phyloP scores from a whole-genome alignment of 768 basidiomycete genomes.

The Suillus plorans region DNA sequence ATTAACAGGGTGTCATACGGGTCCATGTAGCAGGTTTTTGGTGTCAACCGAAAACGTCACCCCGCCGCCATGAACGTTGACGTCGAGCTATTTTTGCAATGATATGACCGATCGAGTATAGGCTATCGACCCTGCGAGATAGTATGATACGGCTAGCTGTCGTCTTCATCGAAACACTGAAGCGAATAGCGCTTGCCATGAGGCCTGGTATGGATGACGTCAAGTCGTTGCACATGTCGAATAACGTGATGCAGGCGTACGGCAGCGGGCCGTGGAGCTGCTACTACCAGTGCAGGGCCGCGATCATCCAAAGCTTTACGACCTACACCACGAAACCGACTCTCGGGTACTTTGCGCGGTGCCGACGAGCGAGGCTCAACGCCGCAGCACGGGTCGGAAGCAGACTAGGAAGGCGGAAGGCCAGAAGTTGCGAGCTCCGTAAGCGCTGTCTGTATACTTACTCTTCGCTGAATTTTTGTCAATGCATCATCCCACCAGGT shows the following conservation, averaged over 20 bases:
- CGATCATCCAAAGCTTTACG: neutral
- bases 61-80: too few relatives aligned
- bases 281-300: too few relatives aligned
- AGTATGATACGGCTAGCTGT: too few relatives aligned
- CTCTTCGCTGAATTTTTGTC: neutral
- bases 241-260: neutral
- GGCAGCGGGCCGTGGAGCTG: neutral
- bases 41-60: too few relatives aligned
- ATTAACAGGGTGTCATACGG: too few relatives aligned
- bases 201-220: neutral
- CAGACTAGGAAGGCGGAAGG: too few relatives aligned
- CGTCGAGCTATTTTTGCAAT: too few relatives aligned
- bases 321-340: neutral
- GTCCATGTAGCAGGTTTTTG: too few relatives aligned
- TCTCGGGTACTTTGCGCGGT: neutral
- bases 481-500: neutral
- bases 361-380: neutral
- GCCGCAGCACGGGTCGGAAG: neutral
- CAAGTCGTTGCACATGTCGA: neutral
- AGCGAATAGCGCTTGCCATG: neutral
- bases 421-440: slow-evolving; percentile 6
- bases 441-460: neutral
- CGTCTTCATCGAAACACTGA: too few relatives aligned
- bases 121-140: too few relatives aligned
- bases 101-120: too few relatives aligned